Conservation (phyloP, 495 filamentous ascomycete species). For the Penicillium robsamsonii region DNA sequence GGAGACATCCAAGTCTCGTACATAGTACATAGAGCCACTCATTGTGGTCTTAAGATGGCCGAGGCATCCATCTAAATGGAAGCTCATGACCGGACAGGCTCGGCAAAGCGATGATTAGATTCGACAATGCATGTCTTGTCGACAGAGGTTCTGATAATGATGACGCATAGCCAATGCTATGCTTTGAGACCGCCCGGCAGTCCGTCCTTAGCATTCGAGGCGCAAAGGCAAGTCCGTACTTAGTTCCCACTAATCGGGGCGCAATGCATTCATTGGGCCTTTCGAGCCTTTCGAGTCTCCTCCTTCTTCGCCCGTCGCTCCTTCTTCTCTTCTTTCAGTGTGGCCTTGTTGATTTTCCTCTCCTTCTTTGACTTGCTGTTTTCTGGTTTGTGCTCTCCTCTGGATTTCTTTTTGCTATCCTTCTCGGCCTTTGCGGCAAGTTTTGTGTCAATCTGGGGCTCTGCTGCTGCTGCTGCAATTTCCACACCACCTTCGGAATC, state of each 20-base stretch:
- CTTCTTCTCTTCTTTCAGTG: conserved; percentile 30
- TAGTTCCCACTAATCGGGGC: not conserved
- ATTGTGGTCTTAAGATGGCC: not conserved
- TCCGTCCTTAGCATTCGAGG: not conserved
- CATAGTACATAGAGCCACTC: conserved; percentile 11
- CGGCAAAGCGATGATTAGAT: not conserved
- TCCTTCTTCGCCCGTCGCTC: conserved; percentile 43
- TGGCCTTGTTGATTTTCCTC: conserved; percentile 32
- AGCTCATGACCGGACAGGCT: not conserved
- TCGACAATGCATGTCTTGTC: not conserved
- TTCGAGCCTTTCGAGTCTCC: conserved; percentile 31
- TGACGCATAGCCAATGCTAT: not conserved
- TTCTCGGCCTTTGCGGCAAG: conserved; percentile 12
- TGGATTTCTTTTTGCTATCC: conserved; percentile 25
- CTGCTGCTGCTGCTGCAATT: conserved; percentile 2
- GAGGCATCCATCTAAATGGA: not conserved
- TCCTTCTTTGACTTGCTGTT: conserved; percentile 22
- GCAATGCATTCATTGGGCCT: conserved; percentile 20
- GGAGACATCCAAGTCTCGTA: conserved; percentile 13
- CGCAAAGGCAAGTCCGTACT: not conserved
- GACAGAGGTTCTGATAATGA: not conserved
- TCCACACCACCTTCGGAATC: conserved; percentile 25
- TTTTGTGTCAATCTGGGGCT: not conserved
- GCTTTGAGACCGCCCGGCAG: not conserved
- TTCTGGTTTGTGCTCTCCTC: conserved; percentile 19